A percentile compares a stretch with the other conserved stretches of the same genome.
Conservation (phyloP, 257 asterid genomes). For the Leptodermis oblonga region DNA sequence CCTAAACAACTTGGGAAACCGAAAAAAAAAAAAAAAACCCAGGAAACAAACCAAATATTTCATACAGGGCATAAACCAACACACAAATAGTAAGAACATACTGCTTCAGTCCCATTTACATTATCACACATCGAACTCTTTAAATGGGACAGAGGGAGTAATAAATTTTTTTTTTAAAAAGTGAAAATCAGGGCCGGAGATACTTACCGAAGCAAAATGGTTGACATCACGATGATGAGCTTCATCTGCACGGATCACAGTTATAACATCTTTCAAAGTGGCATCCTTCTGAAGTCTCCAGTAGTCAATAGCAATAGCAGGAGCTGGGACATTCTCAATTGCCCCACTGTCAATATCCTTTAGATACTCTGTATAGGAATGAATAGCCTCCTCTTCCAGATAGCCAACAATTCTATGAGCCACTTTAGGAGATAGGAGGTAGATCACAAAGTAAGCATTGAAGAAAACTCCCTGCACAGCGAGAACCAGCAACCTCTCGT, state of each 20-base stretch:
- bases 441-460: conserved; percentile 73
- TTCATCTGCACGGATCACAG: conserved; percentile 88
- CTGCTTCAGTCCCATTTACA: too few relatives aligned
- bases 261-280: conserved; percentile 68
- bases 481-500: conserved; percentile 75
- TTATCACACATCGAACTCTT: too few relatives aligned
- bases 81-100: too few relatives aligned
- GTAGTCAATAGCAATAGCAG: conserved; percentile 89
- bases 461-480: conserved; percentile 85
- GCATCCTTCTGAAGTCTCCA: conserved; percentile 85
- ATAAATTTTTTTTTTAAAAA: background rate
- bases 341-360: conserved; percentile 71
- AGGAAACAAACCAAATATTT: background rate
- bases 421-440: conserved; percentile 67
- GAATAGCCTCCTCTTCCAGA: conserved; percentile 91
- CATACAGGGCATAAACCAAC: background rate
- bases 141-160: too few relatives aligned
- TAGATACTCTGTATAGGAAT: conserved; percentile 73
- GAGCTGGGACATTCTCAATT: conserved; percentile 67
- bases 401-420: conserved; percentile 96
- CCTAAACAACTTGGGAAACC: background rate
- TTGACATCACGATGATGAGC: conserved; percentile 98
- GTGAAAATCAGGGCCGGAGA: background rate
- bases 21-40: too few relatives aligned
- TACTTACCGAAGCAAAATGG: conserved; percentile 91